These are phyloP conservation scores for Shiraia sp. DNA, from an alignment of 2,329 filamentous ascomycete genomes.

Conservation along the genomic window DNA sequence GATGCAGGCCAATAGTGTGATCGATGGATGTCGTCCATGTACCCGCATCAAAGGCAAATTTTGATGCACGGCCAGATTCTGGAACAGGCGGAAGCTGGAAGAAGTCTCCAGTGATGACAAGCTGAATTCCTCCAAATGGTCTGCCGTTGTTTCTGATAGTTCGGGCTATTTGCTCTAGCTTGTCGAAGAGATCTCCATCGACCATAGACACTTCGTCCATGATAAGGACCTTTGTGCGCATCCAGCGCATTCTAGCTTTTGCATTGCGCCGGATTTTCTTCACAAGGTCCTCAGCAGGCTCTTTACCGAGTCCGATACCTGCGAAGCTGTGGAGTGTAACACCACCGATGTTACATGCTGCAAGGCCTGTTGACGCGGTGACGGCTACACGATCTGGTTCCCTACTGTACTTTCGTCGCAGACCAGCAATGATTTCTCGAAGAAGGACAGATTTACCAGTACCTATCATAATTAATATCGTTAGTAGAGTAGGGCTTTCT, in stretches of 20 bases:
- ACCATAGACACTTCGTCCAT: conserved; percentile 99
- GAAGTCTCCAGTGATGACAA: conserved; percentile 95
- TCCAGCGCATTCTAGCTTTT: conserved; percentile 88
- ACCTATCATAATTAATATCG: conserved; percentile 44
- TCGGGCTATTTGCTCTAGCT: conserved; percentile 85
- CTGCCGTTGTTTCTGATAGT: conserved; percentile 86
- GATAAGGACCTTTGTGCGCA: conserved; percentile 82
- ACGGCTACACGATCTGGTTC: conserved; percentile 88
- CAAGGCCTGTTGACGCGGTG: conserved; percentile 92
- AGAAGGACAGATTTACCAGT: conserved; percentile 97
- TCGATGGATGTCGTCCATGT: conserved; percentile 93
- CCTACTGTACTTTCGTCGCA: conserved; percentile 74
- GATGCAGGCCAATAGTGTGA: conserved; percentile 91
- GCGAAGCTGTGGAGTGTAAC: conserved; percentile 95
- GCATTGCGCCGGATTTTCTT: conserved; percentile 89
- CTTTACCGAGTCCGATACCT: conserved; percentile 93
- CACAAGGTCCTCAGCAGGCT: conserved; percentile 75
- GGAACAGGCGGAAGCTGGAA: conserved; percentile 96
- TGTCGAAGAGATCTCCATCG: conserved; percentile 95
- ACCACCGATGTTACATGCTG: conserved; percentile 94
- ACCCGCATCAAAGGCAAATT: conserved; percentile 89
- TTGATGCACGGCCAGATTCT: conserved; percentile 71
- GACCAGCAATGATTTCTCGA: conserved; percentile 80
- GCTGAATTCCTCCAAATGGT: conserved; percentile 93
- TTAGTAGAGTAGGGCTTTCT: not conserved